These are phyloP conservation scores for Cryptococcus sp. DNA, from an alignment of 1,284 basidiomycete species.

Conservation along the genomic window DNA sequence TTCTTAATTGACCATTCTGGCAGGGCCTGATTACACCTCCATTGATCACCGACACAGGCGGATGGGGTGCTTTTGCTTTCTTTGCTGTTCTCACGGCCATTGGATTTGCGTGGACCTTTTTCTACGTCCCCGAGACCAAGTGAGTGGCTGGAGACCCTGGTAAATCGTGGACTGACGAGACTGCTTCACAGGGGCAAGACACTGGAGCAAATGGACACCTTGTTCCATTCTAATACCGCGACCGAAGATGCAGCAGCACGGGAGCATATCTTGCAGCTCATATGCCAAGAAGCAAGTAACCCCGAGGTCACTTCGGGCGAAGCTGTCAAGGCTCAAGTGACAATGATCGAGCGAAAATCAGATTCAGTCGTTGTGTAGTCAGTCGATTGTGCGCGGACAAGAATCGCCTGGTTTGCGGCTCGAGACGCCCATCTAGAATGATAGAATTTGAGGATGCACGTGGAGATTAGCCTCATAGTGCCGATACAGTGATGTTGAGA, in stretches of 20 bases:
- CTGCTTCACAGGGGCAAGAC: constrained; percentile 16
- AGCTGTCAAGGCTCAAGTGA: neutral
- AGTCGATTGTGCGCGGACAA: too few relatives aligned
- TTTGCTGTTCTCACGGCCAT: constrained; percentile 26
- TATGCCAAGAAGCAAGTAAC: constrained; percentile 1
- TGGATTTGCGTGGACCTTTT: constrained; percentile 19
- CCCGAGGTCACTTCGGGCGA: neutral
- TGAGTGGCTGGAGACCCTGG: neutral
- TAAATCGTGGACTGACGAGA: too few relatives aligned
- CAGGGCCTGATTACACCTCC: constrained; percentile 36
- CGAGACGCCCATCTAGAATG: too few relatives aligned
- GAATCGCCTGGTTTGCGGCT: too few relatives aligned
- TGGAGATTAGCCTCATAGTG: too few relatives aligned
- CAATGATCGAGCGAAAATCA: constrained; percentile 1
- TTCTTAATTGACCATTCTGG: constrained; percentile 2
- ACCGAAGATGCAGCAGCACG: constrained; percentile 15
- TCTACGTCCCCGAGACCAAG: constrained; percentile 36
- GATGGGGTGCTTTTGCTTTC: constrained; percentile 38
- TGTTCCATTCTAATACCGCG: constrained; percentile 25
- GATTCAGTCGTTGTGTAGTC: too few relatives aligned
- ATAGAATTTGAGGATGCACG: too few relatives aligned
- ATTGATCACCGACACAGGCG: constrained; percentile 19
- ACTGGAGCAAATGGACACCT: constrained; percentile 32
- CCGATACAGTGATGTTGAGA: too few relatives aligned
- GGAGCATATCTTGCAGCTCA: constrained; percentile 4